Conservation (phyloP, 805 yeast genomes). For the Wickerhamomyces queroliae region DNA sequence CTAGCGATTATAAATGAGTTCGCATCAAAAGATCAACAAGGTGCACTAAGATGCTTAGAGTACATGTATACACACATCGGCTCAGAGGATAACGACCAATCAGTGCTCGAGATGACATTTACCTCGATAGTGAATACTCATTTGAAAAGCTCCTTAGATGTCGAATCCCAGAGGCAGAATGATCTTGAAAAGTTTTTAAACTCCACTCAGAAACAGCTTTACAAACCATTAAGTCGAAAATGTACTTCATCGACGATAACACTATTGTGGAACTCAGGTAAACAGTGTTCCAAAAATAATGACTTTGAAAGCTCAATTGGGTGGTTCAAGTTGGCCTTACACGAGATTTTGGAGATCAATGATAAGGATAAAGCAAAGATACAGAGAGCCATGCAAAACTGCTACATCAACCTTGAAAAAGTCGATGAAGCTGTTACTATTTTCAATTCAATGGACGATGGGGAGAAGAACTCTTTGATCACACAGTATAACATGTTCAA, state of each 20-base stretch:
- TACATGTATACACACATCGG: constrained; percentile 28
- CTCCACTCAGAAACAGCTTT: constrained; percentile 23
- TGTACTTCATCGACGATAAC: constrained; percentile 28
- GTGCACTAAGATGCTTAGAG: constrained; percentile 28
- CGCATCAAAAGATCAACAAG: constrained; percentile 16
- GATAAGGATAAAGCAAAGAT: constrained; percentile 29
- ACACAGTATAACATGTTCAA: constrained; percentile 29
- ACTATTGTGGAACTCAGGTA: constrained; percentile 34
- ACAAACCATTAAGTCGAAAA: constrained; percentile 20
- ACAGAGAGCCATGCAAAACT: constrained; percentile 29
- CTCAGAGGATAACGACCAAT: constrained; percentile 20
- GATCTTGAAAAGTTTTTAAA: constrained; percentile 20
- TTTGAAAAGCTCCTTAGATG: constrained; percentile 20
- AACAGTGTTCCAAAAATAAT: constrained; percentile 22
- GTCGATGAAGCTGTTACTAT: constrained; percentile 16
- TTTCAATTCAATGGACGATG: constrained; percentile 19
- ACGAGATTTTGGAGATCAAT: constrained; percentile 18
- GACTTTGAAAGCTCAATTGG: constrained; percentile 16
- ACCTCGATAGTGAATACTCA: constrained; percentile 25
- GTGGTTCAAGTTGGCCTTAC: constrained; percentile 23
- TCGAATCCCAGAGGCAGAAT: constrained; percentile 16
- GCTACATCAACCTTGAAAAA: constrained; percentile 20
- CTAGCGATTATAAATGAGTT: constrained; percentile 24
- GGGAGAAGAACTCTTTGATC: constrained; percentile 20
- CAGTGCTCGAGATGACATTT: constrained; percentile 15